Evolutionary conservation across 208 protist species (phyloP).

Genomic region (Crithidia acanthocephali): DNA sequence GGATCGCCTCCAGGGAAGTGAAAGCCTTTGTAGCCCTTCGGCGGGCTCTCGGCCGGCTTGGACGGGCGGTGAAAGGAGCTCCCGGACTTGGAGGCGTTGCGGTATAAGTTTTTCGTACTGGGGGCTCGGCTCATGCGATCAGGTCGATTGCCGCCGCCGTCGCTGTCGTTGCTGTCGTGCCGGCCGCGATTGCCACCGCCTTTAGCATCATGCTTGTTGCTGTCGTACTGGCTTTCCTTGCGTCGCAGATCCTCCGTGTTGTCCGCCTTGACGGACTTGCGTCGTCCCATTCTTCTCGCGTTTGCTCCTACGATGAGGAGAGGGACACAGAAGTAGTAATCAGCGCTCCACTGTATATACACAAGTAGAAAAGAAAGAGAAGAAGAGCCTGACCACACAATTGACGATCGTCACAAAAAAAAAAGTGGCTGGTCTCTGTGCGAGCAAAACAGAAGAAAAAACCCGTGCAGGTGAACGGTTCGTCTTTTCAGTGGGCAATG

Average conservation of each 20-base stretch:
- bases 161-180: constrained; percentile 9
- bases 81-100: constrained; percentile 5
- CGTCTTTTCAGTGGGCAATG: no score
- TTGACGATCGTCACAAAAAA: no score
- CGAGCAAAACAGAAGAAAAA: no score
- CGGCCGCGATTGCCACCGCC: constrained; percentile 8
- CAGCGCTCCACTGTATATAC: no score
- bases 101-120: constrained; percentile 9
- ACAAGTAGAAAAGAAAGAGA: neutral
- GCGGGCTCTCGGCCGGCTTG: neutral
- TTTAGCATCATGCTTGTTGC: neutral
- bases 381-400: no score
- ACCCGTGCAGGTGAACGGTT: no score
- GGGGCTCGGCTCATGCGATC: constrained; percentile 1
- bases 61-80: constrained; percentile 8
- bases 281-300: constrained; percentile 15
- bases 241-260: neutral
- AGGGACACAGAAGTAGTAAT: no score
- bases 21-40: constrained; percentile 1
- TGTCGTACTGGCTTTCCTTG: neutral
- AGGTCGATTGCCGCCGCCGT: neutral
- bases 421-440: no score
- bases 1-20: constrained; percentile 7
- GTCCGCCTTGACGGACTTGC: constrained; percentile 1
- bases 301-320: neutral